Evolutionary conservation across 495 filamentous ascomycete genomes (phyloP), one percentile per base, ranked within the genome.

Genomic region (Penicillium macrosclerotiorum): DNA sequence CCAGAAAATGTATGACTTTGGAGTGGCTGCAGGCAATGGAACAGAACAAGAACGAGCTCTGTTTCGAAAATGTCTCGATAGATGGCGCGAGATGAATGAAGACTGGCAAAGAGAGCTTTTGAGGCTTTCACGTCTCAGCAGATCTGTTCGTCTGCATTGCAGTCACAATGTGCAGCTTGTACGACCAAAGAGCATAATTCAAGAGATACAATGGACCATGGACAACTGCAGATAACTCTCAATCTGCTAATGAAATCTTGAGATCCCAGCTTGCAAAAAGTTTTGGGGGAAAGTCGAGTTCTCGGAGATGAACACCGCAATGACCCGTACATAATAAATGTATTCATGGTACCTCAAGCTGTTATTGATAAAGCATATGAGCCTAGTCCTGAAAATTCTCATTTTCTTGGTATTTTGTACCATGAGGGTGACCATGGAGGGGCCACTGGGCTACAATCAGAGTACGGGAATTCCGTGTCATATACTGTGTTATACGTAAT

Each of bases 1-100:
- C 17, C 48, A 51, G 36, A 51, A 45, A 38, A 49, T 49, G 32
- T 50, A 50, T 39, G 40, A 50, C 29, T 50, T 44, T 44, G 47
- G 47, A 39, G 47, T 50, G 33, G 33, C 39, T 6, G 40, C 41
- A 22, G 47, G 47, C 34, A 50, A 50, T 9, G 47, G 47, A 34
- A 50, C 47, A 33, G 40, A 44, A 45, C 2, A 50, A 34, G 47
- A 50, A 29, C 25, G 40, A 33, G 37, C 41, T 44, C 33, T 50
- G 13, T 50, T 44, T 50, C 47, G 39, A 22, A 50, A 44, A 39
- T 34, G 18, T 27, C 47, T 50, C 19, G 40, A 39, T 39, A 44
- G 47, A 44, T 44, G 39, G 47, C 39, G 47, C 25, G 47, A 50
- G 33, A 50, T 44, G 47, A 29, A 44, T 50, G 47, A 50, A 34